A percentile compares a stretch with the other conserved stretches of the same genome.
phyloP scores from a whole-genome alignment of 1,284 basidiomycete species.

The Phlebopus sp. region DNA sequence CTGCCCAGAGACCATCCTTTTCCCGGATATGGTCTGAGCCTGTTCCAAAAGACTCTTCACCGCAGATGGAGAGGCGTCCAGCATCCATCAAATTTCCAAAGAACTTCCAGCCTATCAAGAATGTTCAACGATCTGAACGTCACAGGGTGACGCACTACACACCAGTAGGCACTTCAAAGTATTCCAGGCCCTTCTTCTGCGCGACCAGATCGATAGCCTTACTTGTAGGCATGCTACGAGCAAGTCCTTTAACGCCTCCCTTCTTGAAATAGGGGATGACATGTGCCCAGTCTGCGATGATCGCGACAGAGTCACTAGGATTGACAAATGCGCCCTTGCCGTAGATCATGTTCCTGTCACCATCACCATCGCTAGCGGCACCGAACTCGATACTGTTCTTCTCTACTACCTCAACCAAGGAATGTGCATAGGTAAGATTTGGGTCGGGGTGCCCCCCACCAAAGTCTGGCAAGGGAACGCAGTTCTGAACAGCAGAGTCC shows the following conservation, averaged over 20 bases:
- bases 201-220: slow-evolving; percentile 97
- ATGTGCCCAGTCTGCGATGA: slow-evolving; percentile 98
- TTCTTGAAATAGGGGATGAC: slow-evolving; percentile 96
- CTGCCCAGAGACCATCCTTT: slow-evolving; percentile 98
- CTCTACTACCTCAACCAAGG: slow-evolving; percentile 92
- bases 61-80: slow-evolving; percentile 94
- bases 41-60: slow-evolving; percentile 99
- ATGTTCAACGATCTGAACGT: too few species aligned
- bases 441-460: slow-evolving; percentile 98
- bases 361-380: slow-evolving; percentile 96
- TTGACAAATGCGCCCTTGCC: slow-evolving; percentile 98
- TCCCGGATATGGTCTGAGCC: slow-evolving; percentile 99
- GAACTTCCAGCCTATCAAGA: slow-evolving; percentile 89
- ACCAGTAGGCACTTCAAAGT: slow-evolving; percentile 97
- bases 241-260: slow-evolving; percentile 90
- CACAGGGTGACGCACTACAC: background rate
- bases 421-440: slow-evolving; percentile 96
- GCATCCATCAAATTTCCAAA: slow-evolving; percentile 99
- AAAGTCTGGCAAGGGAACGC: slow-evolving; percentile 89
- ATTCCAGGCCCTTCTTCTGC: slow-evolving; percentile 89
- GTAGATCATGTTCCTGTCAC: slow-evolving; percentile 99
- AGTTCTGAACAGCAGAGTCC: slow-evolving; percentile 86
- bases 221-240: slow-evolving; percentile 95
- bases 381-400: slow-evolving; percentile 87
- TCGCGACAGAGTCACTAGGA: slow-evolving; percentile 95